Percentiles rank a stretch among this genome's conserved stretches.
phyloP scores from a whole-genome alignment of 495 filamentous ascomycete species.

The Neurospora sp. region DNA sequence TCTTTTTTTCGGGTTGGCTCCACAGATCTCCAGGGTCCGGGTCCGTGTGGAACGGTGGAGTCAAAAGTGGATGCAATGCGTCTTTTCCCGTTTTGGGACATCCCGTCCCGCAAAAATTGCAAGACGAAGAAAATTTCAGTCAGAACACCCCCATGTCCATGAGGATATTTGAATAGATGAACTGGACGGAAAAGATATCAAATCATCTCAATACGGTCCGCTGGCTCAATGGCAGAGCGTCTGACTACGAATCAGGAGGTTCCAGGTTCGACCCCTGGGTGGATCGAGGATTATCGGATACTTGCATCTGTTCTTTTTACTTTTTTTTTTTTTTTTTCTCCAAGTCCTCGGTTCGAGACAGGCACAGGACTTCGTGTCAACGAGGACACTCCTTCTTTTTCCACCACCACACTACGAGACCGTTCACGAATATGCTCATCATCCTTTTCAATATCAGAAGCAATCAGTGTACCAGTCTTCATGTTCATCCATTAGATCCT shows the following conservation, averaged over 20 bases:
- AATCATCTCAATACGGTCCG: not conserved
- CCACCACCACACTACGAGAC: not conserved
- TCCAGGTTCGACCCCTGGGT: not conserved
- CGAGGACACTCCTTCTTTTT: not conserved
- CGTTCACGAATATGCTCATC: fast-evolving
- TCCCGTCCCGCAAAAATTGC: not conserved
- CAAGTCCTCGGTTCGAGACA: fast-evolving
- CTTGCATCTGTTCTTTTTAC: not conserved
- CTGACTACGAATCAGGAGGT: not conserved
- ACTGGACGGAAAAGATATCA: not conserved
- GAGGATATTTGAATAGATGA: not conserved
- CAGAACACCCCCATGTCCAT: not conserved
- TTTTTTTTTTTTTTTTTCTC: not conserved
- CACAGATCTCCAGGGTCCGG: not conserved
- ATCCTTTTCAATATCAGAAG: fast-evolving
- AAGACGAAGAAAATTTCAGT: not conserved
- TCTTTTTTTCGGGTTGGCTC: not conserved
- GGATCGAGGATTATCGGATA: not conserved
- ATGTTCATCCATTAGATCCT: not conserved
- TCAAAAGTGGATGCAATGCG: too few relatives aligned
- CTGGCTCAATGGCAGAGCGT: not conserved
- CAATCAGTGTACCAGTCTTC: not conserved
- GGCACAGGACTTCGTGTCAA: fast-evolving
- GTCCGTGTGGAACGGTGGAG: not conserved
- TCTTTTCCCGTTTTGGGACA: not conserved